Evolutionary conservation across 208 protist genomes (phyloP).

Genomic region (Trypanosoma cruzi): DNA sequence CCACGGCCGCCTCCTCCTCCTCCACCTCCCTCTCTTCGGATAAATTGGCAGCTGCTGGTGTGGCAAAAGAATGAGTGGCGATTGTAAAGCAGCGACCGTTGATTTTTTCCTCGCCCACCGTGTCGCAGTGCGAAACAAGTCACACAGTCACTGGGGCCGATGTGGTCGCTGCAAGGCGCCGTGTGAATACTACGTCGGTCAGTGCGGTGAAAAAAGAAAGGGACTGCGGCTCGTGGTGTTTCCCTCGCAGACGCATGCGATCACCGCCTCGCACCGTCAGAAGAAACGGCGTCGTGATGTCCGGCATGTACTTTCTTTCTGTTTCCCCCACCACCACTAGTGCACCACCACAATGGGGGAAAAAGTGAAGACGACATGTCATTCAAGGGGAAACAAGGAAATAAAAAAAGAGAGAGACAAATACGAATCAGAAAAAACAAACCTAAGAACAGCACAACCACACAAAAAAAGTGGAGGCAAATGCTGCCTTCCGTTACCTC

Average conservation of each 20-base stretch:
- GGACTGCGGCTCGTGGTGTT: neutral
- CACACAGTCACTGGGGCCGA: conserved; percentile 2
- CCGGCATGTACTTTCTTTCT: neutral
- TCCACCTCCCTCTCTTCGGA: neutral
- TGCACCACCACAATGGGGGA: neutral
- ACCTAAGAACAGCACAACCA: too few species aligned
- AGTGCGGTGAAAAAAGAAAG: conserved; percentile 5
- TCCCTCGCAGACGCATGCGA: neutral
- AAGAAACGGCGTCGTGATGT: conserved; percentile 12
- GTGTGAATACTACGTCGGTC: conserved; percentile 3
- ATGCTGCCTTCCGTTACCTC: too few species aligned
- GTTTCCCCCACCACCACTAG: neutral
- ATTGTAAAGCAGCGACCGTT: neutral
- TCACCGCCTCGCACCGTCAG: neutral
- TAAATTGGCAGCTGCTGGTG: neutral
- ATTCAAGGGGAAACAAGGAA: neutral
- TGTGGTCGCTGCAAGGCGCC: neutral
- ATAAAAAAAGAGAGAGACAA: neutral
- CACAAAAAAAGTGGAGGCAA: too few species aligned
- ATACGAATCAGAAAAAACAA: too few species aligned
- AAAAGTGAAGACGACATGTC: neutral
- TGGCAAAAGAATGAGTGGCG: too few species aligned
- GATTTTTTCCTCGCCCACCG: neutral
- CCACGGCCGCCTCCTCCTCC: conserved; percentile 3
- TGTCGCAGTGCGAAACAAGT: conserved; percentile 1